Base-by-base conservation (phyloP, 306 rosid species). In the Prunus armeniaca region DNA sequence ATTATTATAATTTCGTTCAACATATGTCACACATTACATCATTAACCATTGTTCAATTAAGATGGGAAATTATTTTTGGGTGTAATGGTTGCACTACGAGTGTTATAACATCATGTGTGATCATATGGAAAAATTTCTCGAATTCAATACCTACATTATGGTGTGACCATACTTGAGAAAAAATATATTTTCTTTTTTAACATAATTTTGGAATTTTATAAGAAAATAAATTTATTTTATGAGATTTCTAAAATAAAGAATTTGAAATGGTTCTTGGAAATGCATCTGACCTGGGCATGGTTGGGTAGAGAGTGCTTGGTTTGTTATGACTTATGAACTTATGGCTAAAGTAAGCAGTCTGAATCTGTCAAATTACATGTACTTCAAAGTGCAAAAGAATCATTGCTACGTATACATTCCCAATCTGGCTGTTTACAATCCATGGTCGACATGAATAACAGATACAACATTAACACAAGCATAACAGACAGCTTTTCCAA, bases 341-440 rank as follows among this genome's bases (percentile, higher is more conserved):
- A 6, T 18, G 18, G n/a, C 65, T 25, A 14, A 5, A 25, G 65
- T 9, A 67, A 45, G 34, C 22, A 24, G 38, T 38, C 55, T 22
- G 67, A 57, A 60, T 73, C 68, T 17, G 30, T 58, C 5, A 38
- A 73, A 73, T 10, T 65, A 27, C 77, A 73, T 6, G 6, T 61
- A 18, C 58, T 18, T 20, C 46, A 61, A 61, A 34, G 49, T 34
- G 69, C 17, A 34, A 55, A 74, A 46, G 79, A 80, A 79, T 78
- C 73, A 73, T 82, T 83, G 82, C 62, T 69, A 52, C 65, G 87
- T 85, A 81, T 83, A 89, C 87, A 88, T 80, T 82, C 70, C 74
- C 84, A 84, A 83, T 81, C 65, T 79, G 68, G 64, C 82, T 68
- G 76, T 56, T 74, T 77, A 74, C 79, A 73, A 75, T 54, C 71